Base-by-base conservation (phyloP, 129 eudicot genomes). In the Silybum marianum region DNA sequence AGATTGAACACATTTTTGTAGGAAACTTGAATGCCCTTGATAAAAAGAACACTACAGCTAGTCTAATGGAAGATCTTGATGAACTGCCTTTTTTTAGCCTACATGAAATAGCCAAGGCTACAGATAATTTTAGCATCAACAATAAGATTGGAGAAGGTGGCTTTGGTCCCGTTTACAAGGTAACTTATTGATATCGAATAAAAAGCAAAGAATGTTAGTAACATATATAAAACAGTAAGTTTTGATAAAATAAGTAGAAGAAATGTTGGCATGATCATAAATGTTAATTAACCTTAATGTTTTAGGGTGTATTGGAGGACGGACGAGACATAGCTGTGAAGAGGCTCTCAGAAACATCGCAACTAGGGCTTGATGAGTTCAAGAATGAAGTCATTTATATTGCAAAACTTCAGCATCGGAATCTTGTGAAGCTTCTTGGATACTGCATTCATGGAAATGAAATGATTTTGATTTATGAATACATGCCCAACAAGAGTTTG, bases 401-500 rank as follows among this genome's bases (percentile, higher is more conserved):
- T 54, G 73, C 84, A 12, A 84, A 84, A 69, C 84, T 84, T 51
- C 87, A 84, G 28, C 87, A 84, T 23, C 78, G 83, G 26, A 84
- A 84, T 73, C 87, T 84, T 69, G 87, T 84, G 21, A 71, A 68
- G 23, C 87, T 84, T 66, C 72, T 79, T 34, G 87, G 87, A 25
- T 84, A 66, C 22, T 73, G 87, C 69, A 75, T 79, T 12, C 76
- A 84, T 23, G 42, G 34, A 65, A 24, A 39, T 10, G 84, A 81
- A 58, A 30, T 80, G 76, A 36, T 72, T 72, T 72, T 72, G 19
- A 4, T 72, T 8, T 72, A 72, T 21, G 74, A 71, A 71, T 70
- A 80, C 77, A 80, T 80, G 83, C 30, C 77, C 13, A 81, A 81
- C 25, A 81, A 82, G 39, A 75, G 85, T 19, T 30, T 82, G 67